Evolutionary conservation across 177 flowering plant genomes (phyloP), one percentile per base, ranked within the genome.

Genomic region (Vitis hybrid): DNA sequence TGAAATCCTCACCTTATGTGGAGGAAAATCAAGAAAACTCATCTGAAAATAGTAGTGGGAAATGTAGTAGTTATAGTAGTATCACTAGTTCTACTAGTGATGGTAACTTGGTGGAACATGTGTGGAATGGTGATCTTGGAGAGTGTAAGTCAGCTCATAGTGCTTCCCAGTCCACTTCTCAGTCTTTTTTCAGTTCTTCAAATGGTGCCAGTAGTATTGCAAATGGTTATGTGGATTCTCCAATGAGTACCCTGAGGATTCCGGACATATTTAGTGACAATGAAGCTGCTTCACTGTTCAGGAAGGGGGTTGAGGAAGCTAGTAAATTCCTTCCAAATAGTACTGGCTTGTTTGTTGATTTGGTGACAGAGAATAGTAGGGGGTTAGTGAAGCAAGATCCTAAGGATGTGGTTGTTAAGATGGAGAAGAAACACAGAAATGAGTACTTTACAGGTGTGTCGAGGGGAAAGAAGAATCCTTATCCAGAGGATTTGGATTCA

Each of bases 391-490:
- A 51, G 1, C 61, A 26, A 39, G 76, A 49, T 21, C 16, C 26
- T 12, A 15, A 58, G 12, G 15, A 29, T 39, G 53, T 48, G 70
- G 49, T 26, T 3, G 53, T 75, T 31, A 66, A 75, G 68, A 26
- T 45, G 22, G 77, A 66, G 69, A 57, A 73, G 61, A 67, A 69
- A 39, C 26, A 19, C 22, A 72, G 65, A 39, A 51, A 5, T 14
- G 65, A 31, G 21, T 7, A 39, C 3, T 61, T 48, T 13, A 22
- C 59, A 4, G 71, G 68, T 52, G 50, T 49, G 3, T 67, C 56
- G 3, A 72, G 78, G 50, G 76, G 81, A 29, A 76, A 58, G 68
- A 83, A 78, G 68, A 77, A 80, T 31, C 67, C 60, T 2, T 64
- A 71, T 66, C 66, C 56, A 9, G 70, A 80, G 5, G 74, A 50